Conservation (phyloP, 306 rosid genomes). For the Arachis stenosperma region DNA sequence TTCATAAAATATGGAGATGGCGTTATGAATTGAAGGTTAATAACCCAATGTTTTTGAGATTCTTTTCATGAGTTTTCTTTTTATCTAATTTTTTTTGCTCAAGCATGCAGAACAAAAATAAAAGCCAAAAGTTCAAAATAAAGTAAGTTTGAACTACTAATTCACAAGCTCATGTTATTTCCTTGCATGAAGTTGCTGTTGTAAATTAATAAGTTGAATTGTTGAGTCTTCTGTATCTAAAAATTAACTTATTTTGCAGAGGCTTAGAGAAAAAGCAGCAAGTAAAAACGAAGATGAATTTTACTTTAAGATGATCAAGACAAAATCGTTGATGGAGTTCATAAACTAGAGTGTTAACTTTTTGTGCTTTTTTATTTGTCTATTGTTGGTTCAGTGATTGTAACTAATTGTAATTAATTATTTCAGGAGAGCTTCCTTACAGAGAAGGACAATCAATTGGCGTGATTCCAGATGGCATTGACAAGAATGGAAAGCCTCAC, state of each 20-base stretch:
- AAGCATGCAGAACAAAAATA: slow-evolving; percentile 65
- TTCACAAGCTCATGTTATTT: background rate
- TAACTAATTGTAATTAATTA: background rate
- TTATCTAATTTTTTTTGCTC: slow-evolving; percentile 38
- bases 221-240: too few relatives aligned
- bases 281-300: too few relatives aligned
- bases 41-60: slow-evolving; percentile 29
- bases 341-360: too few relatives aligned
- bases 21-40: slow-evolving; percentile 86
- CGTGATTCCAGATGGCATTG: slow-evolving; percentile 78
- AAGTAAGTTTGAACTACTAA: slow-evolving; percentile 58
- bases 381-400: too few relatives aligned
- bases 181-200: too few relatives aligned
- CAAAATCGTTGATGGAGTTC: too few relatives aligned
- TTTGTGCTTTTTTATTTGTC: too few relatives aligned
- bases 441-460: slow-evolving; percentile 98
- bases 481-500: slow-evolving; percentile 95
- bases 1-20: slow-evolving; percentile 90
- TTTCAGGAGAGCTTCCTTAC: slow-evolving; percentile 83
- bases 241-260: too few relatives aligned
- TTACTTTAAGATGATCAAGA: too few relatives aligned
- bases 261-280: too few relatives aligned
- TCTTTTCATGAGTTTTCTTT: slow-evolving; percentile 21
- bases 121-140: slow-evolving; percentile 41
- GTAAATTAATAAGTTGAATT: too few relatives aligned